These are phyloP conservation scores for Blastobotrys persicus DNA, from an alignment of 1,139 yeast genomes.

Conservation along the genomic window DNA sequence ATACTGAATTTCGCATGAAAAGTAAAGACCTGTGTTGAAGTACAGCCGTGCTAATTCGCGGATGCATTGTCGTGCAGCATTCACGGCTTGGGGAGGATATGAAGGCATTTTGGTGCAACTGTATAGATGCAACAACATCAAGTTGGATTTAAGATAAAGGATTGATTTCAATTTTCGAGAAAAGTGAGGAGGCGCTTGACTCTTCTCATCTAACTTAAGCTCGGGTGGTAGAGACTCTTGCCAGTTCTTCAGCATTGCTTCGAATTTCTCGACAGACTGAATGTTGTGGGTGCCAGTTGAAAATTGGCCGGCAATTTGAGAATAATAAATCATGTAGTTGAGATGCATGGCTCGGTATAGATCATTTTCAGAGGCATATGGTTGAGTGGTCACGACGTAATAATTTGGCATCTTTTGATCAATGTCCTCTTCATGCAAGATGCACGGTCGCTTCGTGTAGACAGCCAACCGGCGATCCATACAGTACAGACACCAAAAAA, in stretches of 20 bases:
- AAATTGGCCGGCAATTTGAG: conserved; percentile 24
- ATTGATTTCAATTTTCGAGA: conserved; percentile 28
- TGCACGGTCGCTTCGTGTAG: conserved; percentile 27
- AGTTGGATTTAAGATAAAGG: conserved; percentile 24
- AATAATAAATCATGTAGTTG: conserved; percentile 28
- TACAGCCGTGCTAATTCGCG: conserved; percentile 28
- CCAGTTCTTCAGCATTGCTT: conserved; percentile 22
- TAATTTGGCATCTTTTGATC: conserved; percentile 25
- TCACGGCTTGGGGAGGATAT: conserved; percentile 27
- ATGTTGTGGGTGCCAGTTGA: conserved; percentile 13
- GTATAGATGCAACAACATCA: conserved; percentile 27
- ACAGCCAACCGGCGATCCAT: conserved; percentile 29
- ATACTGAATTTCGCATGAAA: conserved; percentile 29
- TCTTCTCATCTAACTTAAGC: conserved; percentile 16
- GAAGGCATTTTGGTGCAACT: conserved; percentile 11
- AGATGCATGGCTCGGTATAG: conserved; percentile 26
- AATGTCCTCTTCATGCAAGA: conserved; percentile 28
- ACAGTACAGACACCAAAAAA: conserved; percentile 31
- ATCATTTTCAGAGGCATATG: conserved; percentile 23
- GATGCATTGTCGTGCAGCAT: conserved; percentile 29
- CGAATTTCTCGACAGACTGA: conserved; percentile 15
- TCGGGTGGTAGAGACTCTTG: conserved; percentile 26
- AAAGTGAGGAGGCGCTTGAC: conserved; percentile 18
- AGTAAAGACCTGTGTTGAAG: conserved; percentile 26
- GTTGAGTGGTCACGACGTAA: conserved; percentile 12